phyloP scores from a whole-genome alignment of 2,329 filamentous ascomycete species.

The Stagonosporopsis vannaccii region DNA sequence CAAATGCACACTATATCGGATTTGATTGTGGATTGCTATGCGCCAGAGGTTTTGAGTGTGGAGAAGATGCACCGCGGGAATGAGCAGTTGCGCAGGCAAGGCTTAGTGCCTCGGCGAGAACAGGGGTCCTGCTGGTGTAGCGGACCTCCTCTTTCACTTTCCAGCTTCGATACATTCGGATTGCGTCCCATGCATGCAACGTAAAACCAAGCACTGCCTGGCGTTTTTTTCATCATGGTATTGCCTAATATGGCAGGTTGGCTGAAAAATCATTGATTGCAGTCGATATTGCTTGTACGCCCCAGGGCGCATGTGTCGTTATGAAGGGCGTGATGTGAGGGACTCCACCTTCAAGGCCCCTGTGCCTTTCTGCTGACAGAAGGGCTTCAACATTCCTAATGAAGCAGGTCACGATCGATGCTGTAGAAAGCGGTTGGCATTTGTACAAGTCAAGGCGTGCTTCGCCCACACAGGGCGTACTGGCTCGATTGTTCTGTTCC shows the following conservation, averaged over 20 bases:
- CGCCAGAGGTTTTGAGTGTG: constrained; percentile 6
- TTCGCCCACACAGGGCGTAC: neutral
- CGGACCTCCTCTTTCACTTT: neutral
- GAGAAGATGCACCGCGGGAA: constrained; percentile 16
- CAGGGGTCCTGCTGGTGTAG: neutral
- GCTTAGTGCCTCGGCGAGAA: constrained; percentile 7
- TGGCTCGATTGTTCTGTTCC: neutral
- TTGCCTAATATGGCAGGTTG: neutral
- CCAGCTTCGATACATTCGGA: neutral
- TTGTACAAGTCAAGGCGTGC: constrained; percentile 5
- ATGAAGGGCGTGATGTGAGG: constrained; percentile 5
- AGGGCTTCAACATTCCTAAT: neutral
- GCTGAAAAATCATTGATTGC: constrained; percentile 3
- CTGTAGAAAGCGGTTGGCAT: neutral
- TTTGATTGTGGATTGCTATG: neutral
- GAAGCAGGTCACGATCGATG: neutral
- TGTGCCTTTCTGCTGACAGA: neutral
- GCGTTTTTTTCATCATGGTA: neutral
- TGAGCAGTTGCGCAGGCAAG: constrained; percentile 10
- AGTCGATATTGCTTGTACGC: constrained; percentile 1
- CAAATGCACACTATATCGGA: neutral
- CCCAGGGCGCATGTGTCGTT: constrained; percentile 13
- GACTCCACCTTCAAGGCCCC: neutral
- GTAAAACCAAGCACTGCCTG: neutral
- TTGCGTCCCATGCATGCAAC: neutral